A percentile compares a stretch with the other conserved stretches of the same genome.
Conservation (phyloP, 805 yeast genomes). For the Millerozyma miso region DNA sequence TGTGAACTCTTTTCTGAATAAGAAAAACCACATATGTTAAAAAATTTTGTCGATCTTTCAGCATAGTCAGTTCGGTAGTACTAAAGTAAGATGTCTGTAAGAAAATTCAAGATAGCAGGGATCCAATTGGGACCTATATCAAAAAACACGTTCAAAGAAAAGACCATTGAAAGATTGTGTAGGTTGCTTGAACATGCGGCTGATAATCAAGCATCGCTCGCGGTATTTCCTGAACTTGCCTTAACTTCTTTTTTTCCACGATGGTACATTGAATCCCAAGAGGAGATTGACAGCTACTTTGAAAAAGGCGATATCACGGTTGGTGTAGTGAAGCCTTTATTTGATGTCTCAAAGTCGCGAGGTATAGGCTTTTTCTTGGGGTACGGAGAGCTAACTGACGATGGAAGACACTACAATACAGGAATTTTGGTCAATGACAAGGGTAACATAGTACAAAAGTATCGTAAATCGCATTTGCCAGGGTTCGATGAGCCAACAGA, state of each 20-base stretch:
- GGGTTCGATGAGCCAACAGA: conserved; percentile 33
- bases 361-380: conserved; percentile 31
- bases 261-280: conserved; percentile 28
- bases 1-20: not conserved
- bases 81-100: not conserved
- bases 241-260: conserved; percentile 35
- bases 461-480: conserved; percentile 36
- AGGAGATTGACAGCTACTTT: conserved; percentile 31
- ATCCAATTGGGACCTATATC: conserved; percentile 31
- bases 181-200: conserved; percentile 26
- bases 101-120: conserved; percentile 29
- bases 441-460: conserved; percentile 24
- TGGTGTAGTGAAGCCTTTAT: conserved; percentile 23
- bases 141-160: conserved; percentile 22
- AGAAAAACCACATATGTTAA: not conserved
- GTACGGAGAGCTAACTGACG: conserved; percentile 35
- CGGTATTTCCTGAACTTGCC: conserved; percentile 34
- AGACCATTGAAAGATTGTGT: conserved; percentile 25
- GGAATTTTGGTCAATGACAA: conserved; percentile 26
- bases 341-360: conserved; percentile 24
- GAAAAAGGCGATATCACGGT: conserved; percentile 31
- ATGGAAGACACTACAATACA: conserved; percentile 32
- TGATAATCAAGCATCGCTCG: conserved; percentile 25
- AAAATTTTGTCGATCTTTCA: not conserved
- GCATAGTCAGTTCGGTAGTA: not conserved